phyloP scores from a whole-genome alignment of 345 rosid species.

The Mallotus nudiflorus region DNA sequence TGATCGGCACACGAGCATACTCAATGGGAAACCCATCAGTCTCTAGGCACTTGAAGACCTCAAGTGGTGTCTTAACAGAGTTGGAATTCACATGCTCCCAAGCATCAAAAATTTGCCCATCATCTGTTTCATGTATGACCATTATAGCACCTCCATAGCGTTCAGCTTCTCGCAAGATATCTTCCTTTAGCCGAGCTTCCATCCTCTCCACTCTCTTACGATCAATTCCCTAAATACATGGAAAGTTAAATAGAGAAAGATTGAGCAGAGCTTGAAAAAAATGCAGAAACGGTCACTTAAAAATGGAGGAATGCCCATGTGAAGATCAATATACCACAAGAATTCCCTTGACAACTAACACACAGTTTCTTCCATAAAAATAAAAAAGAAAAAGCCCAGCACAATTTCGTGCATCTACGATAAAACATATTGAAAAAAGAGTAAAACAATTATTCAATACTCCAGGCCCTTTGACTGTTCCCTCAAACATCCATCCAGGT shows the following conservation, averaged over 20 bases:
- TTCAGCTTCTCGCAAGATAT: constrained; percentile 86
- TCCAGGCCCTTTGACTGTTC: background rate
- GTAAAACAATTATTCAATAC: background rate
- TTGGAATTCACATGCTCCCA: constrained; percentile 82
- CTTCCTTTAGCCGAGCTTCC: constrained; percentile 97
- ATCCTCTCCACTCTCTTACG: constrained; percentile 90
- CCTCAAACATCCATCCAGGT: background rate
- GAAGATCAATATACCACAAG: background rate
- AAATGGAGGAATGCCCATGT: constrained; percentile 6
- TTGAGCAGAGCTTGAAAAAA: background rate
- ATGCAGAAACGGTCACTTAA: background rate
- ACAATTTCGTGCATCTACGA: background rate
- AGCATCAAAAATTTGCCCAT: constrained; percentile 78
- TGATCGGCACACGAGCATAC: constrained; percentile 95
- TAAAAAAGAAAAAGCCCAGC: background rate
- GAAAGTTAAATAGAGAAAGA: constrained; percentile 4
- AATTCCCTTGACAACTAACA: background rate
- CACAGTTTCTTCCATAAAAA: too few species aligned
- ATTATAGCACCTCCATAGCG: constrained; percentile 85
- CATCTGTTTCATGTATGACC: constrained; percentile 94
- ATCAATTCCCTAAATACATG: constrained; percentile 75
- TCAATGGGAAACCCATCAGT: constrained; percentile 77
- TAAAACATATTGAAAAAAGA: background rate
- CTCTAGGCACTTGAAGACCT: constrained; percentile 85
- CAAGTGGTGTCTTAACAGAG: constrained; percentile 89